phyloP scores from a whole-genome alignment of 345 rosid genomes.

The Firmiana major region DNA sequence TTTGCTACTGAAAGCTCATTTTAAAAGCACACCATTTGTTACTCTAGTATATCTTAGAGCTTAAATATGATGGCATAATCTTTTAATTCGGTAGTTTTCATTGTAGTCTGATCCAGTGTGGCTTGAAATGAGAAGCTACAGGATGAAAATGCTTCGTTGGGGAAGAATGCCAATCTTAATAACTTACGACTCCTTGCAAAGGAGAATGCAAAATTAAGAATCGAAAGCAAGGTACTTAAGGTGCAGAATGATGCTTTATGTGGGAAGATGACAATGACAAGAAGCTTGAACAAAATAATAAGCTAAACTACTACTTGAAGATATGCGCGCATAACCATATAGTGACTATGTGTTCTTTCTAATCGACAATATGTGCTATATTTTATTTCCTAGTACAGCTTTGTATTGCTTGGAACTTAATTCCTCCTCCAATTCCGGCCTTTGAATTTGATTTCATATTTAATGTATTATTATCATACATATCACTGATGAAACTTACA shows the following conservation, averaged over 20 bases:
- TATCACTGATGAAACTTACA: too few relatives aligned
- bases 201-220: neutral
- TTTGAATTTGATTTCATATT: neutral
- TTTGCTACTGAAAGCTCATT: neutral
- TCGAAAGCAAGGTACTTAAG: neutral
- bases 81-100: neutral
- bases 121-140: conserved; percentile 2
- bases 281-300: neutral
- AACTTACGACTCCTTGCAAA: neutral
- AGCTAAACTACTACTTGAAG: neutral
- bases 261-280: conserved; percentile 4
- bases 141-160: neutral
- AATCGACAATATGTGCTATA: neutral
- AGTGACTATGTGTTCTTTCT: neutral
- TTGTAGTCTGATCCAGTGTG: neutral
- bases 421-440: neutral
- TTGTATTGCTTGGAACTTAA: neutral
- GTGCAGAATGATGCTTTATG: conserved; percentile 13
- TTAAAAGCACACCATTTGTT: neutral
- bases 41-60: neutral
- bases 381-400: neutral
- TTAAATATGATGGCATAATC: neutral
- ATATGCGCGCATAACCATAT: neutral
- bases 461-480: neutral
- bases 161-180: neutral